phyloP scores from a whole-genome alignment of 208 protist species.

The Naegleria lovaniensis region DNA sequence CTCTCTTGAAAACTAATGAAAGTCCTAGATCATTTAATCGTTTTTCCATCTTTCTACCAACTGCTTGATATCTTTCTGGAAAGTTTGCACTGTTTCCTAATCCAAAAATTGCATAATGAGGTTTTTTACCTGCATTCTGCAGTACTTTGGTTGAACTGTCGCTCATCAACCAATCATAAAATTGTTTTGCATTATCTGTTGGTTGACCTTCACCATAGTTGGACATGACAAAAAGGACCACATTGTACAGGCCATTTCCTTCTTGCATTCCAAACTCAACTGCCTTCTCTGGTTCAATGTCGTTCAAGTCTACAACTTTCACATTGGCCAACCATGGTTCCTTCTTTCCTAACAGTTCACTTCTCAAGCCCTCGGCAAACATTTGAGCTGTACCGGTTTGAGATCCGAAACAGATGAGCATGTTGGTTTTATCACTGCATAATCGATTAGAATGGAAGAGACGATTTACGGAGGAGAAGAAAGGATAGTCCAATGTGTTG shows the following conservation, averaged over 20 bases:
- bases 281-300: conserved; percentile 18
- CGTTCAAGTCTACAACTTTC: conserved; percentile 30
- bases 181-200: conserved; percentile 31
- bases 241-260: background rate
- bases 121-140: background rate
- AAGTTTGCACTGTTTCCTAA: conserved; percentile 22
- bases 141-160: background rate
- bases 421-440: background rate
- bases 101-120: conserved; percentile 28
- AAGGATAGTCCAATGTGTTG: no score
- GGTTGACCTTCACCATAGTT: conserved; percentile 31
- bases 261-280: background rate
- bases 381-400: conserved; percentile 71
- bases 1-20: conserved; percentile 14
- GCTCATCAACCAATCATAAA: conserved; percentile 30
- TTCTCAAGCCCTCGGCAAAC: conserved; percentile 46
- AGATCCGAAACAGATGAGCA: conserved; percentile 58
- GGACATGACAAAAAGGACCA: conserved; percentile 29
- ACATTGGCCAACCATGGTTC: background rate
- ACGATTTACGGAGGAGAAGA: no score
- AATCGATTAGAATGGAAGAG: background rate
- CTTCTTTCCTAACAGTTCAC: conserved; percentile 18
- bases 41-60: conserved; percentile 24
- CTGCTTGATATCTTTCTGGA: conserved; percentile 29
- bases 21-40: conserved; percentile 14